phyloP scores from a whole-genome alignment of 2,329 filamentous ascomycete species.

The Trichoderma endophyticum region DNA sequence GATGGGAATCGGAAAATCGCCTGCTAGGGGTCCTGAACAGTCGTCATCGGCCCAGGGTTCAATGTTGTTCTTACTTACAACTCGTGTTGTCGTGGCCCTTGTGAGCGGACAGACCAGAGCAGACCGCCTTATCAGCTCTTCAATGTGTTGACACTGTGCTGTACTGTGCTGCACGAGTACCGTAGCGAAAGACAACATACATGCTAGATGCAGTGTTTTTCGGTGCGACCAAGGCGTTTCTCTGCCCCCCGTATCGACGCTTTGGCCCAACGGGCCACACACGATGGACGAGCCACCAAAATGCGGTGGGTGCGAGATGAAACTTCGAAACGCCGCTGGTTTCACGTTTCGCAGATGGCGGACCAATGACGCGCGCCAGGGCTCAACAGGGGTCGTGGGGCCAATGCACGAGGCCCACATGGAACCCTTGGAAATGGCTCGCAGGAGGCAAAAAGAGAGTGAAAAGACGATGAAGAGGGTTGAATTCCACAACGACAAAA shows the following conservation, averaged over 20 bases:
- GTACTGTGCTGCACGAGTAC: neutral
- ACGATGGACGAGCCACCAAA: slow-evolving; percentile 6
- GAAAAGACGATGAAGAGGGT: neutral
- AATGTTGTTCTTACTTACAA: neutral
- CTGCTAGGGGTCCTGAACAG: neutral
- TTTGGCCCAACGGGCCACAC: neutral
- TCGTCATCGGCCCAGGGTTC: neutral
- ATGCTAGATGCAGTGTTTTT: neutral
- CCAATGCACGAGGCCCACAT: neutral
- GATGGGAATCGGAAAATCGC: neutral
- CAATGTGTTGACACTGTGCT: neutral
- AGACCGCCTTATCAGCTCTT: neutral
- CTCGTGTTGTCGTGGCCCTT: neutral
- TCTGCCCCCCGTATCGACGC: neutral
- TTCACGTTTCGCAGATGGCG: slow-evolving; percentile 24
- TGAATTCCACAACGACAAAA: neutral
- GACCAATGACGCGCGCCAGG: slow-evolving; percentile 21
- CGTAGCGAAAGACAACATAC: neutral
- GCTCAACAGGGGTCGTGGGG: neutral
- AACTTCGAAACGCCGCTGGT: slow-evolving; percentile 28
- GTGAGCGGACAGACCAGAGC: neutral
- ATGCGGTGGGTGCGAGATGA: slow-evolving; percentile 7
- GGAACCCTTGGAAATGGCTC: slow-evolving; percentile 14
- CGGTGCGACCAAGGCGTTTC: neutral
- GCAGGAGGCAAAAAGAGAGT: neutral